A percentile compares a stretch with the other conserved stretches of the same genome.
These are phyloP conservation scores for Helicocarpus griseus DNA, from an alignment of 2,329 filamentous ascomycete genomes.

Conservation along the genomic window DNA sequence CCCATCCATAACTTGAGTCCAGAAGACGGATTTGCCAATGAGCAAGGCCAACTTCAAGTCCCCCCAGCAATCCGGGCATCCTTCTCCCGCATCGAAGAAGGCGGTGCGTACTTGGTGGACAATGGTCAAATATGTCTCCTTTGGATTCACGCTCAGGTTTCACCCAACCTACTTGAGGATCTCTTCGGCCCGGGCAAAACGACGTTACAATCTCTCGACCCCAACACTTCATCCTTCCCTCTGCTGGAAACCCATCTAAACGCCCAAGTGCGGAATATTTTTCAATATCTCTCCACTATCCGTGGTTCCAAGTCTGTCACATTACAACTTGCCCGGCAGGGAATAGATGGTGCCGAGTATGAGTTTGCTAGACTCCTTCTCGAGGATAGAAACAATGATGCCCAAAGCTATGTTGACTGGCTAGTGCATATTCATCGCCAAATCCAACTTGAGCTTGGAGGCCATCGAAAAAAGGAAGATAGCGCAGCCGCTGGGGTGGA, in stretches of 20 bases:
- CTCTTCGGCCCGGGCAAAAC: slow-evolving; percentile 72
- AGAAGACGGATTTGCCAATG: slow-evolving; percentile 86
- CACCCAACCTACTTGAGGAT: slow-evolving; percentile 80
- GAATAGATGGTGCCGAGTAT: slow-evolving; percentile 88
- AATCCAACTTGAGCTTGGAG: slow-evolving; percentile 71
- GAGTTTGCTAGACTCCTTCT: slow-evolving; percentile 87
- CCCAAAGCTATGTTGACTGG: slow-evolving; percentile 98
- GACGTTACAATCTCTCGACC: slow-evolving; percentile 65
- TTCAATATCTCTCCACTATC: slow-evolving; percentile 72
- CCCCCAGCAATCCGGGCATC: slow-evolving; percentile 71
- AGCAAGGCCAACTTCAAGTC: slow-evolving; percentile 77
- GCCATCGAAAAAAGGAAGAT: slow-evolving; percentile 41
- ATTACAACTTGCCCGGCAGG: slow-evolving; percentile 83
- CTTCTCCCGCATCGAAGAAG: slow-evolving; percentile 81
- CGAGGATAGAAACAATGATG: slow-evolving; percentile 95
- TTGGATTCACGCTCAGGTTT: slow-evolving; percentile 88
- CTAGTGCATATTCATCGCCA: slow-evolving; percentile 87
- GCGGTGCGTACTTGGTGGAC: slow-evolving; percentile 88
- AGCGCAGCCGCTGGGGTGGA: slow-evolving; percentile 21
- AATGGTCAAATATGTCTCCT: slow-evolving; percentile 87
- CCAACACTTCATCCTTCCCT: slow-evolving; percentile 70
- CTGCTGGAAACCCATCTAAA: slow-evolving; percentile 86
- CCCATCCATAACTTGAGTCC: slow-evolving; percentile 81
- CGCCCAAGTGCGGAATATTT: slow-evolving; percentile 84
- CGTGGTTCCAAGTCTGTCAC: slow-evolving; percentile 81